phyloP scores from a whole-genome alignment of 768 basidiomycete genomes.

The Lactarius trivialis region DNA sequence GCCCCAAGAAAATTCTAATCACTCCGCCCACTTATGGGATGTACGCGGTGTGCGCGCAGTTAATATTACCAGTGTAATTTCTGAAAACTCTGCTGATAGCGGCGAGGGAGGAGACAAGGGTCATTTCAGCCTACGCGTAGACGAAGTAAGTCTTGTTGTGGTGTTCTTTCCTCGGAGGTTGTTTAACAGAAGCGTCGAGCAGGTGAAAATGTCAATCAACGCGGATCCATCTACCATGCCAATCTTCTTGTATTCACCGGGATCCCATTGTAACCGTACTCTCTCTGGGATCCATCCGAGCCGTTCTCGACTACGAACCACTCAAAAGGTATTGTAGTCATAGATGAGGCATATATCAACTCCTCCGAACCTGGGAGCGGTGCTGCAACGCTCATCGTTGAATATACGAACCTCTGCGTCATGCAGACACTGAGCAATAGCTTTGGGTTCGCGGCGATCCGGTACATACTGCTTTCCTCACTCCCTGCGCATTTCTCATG shows the following conservation, averaged over 20 bases:
- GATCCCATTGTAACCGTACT: slow-evolving; percentile 92
- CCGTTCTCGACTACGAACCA: slow-evolving; percentile 63
- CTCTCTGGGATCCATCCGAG: slow-evolving; percentile 58
- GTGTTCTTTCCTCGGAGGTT: neutral
- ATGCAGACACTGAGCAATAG: slow-evolving; percentile 95
- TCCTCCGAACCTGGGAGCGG: slow-evolving; percentile 61
- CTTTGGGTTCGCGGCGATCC: slow-evolving; percentile 94
- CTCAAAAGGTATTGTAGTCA: slow-evolving; percentile 88
- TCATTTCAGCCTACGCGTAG: slow-evolving; percentile 53
- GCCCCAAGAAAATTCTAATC: no score
- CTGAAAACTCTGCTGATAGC: slow-evolving; percentile 48
- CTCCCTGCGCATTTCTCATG: neutral
- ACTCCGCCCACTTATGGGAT: slow-evolving; percentile 98
- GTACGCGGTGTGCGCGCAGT: slow-evolving; percentile 93
- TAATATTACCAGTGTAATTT: slow-evolving; percentile 68
- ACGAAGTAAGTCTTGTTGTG: slow-evolving; percentile 46
- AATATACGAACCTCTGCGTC: slow-evolving; percentile 86
- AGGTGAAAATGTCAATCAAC: slow-evolving; percentile 68
- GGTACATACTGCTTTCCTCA: slow-evolving; percentile 42
- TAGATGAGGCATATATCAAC: slow-evolving; percentile 98
- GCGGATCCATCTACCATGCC: slow-evolving; percentile 78
- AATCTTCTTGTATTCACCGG: slow-evolving; percentile 92
- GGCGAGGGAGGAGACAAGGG: slow-evolving; percentile 72
- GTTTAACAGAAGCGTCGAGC: neutral
- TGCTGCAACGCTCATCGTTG: slow-evolving; percentile 62